These are phyloP conservation scores for Kurtzmaniella quercitrusa DNA, from an alignment of 1,139 yeast species.

Conservation along the genomic window DNA sequence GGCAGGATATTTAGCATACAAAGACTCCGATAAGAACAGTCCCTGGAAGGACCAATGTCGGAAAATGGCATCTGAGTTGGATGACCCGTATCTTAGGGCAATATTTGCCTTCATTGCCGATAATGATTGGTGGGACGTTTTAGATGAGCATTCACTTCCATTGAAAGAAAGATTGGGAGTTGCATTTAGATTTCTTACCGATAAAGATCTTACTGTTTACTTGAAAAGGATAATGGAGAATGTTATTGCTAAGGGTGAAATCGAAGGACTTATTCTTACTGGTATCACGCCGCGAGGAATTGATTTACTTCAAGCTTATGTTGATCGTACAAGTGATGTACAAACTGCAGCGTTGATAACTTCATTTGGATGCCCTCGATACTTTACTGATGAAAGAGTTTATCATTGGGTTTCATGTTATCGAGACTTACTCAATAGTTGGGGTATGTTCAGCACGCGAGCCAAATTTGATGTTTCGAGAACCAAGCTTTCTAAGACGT, in stretches of 20 bases:
- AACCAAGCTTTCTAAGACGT: constrained; percentile 56
- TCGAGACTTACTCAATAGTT: constrained; percentile 71
- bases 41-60: constrained; percentile 95
- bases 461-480: constrained; percentile 85
- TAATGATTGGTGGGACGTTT: constrained; percentile 94
- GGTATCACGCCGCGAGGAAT: constrained; percentile 86
- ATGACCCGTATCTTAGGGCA: constrained; percentile 85
- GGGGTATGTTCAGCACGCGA: constrained; percentile 74
- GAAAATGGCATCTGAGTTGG: constrained; percentile 78
- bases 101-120: constrained; percentile 93
- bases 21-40: constrained; percentile 57
- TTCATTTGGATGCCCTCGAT: constrained; percentile 79
- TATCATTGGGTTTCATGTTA: constrained; percentile 78
- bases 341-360: constrained; percentile 88
- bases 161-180: constrained; percentile 85
- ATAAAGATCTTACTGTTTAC: constrained; percentile 66
- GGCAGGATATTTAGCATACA: constrained; percentile 85
- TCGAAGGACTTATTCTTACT: constrained; percentile 86
- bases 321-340: constrained; percentile 85
- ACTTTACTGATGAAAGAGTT: constrained; percentile 66
- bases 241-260: constrained; percentile 73
- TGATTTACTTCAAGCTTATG: constrained; percentile 79
- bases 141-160: constrained; percentile 87
- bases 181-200: constrained; percentile 80
- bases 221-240: constrained; percentile 66